These are phyloP conservation scores for Pichia membranifaciens DNA, from an alignment of 805 yeast genomes.

Conservation along the genomic window DNA sequence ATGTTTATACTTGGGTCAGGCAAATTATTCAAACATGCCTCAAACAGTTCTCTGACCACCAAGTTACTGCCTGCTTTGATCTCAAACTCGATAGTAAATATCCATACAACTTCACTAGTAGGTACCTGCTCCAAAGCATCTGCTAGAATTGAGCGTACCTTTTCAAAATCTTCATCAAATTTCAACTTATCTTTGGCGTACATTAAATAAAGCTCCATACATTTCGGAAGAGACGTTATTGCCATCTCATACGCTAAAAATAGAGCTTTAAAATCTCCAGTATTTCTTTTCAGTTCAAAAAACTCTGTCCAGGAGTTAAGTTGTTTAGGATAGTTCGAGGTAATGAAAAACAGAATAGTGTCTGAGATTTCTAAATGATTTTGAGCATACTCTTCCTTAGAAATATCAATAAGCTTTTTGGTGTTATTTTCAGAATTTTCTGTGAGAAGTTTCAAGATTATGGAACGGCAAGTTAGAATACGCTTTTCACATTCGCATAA, in stretches of 20 bases:
- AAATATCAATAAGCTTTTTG: constrained; percentile 24
- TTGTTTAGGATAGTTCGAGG: constrained; percentile 42
- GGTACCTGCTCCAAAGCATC: constrained; percentile 42
- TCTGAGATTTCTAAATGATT: constrained; percentile 35
- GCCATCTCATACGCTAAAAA: constrained; percentile 49
- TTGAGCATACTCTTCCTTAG: constrained; percentile 23
- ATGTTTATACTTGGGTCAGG: constrained; percentile 38
- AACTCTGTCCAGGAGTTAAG: constrained; percentile 45
- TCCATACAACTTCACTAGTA: constrained; percentile 52
- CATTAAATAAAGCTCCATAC: constrained; percentile 53
- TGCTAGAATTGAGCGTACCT: constrained; percentile 49
- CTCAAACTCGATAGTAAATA: constrained; percentile 68
- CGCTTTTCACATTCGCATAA: constrained; percentile 44
- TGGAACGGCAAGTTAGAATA: constrained; percentile 44
- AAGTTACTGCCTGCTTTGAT: constrained; percentile 34
- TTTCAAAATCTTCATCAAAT: constrained; percentile 37
- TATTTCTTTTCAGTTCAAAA: constrained; percentile 32
- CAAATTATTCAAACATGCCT: constrained; percentile 16
- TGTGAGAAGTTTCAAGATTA: constrained; percentile 34
- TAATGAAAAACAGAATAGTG: constrained; percentile 41
- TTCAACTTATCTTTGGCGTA: constrained; percentile 67
- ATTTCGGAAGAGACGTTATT: constrained; percentile 41
- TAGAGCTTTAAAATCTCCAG: constrained; percentile 27
- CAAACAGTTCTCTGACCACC: constrained; percentile 34
- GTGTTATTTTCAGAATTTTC: background rate